These are phyloP conservation scores for Fusarium sp. DNA, from an alignment of 2,329 filamentous ascomycete species.

Conservation along the genomic window DNA sequence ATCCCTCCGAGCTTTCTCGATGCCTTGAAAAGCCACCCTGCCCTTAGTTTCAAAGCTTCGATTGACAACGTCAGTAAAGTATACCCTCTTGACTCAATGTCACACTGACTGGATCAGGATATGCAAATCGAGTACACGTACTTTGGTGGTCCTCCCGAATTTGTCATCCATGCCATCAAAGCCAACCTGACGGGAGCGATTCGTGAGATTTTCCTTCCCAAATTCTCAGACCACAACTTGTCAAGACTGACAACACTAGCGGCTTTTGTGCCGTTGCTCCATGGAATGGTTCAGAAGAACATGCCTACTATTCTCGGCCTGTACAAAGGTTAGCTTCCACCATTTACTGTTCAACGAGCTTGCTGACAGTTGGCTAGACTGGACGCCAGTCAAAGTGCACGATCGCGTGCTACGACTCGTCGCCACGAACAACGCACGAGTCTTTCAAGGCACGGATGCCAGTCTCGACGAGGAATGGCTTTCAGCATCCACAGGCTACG, in stretches of 20 bases:
- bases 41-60: slow-evolving; percentile 15
- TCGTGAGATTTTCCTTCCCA: background rate
- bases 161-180: slow-evolving; percentile 18
- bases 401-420: slow-evolving; percentile 10
- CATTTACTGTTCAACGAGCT: fast-evolving
- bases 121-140: slow-evolving; percentile 29
- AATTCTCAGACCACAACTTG: fast-evolving
- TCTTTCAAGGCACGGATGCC: slow-evolving; percentile 15
- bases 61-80: slow-evolving; percentile 7
- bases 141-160: slow-evolving; percentile 17
- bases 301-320: slow-evolving; percentile 1
- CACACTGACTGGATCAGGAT: background rate
- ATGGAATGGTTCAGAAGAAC: slow-evolving; percentile 9
- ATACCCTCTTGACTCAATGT: fast-evolving
- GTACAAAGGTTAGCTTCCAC: background rate
- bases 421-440: slow-evolving; percentile 18
- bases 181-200: slow-evolving; percentile 9
- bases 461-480: slow-evolving; percentile 23
- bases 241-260: background rate
- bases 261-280: background rate
- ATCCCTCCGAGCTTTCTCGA: slow-evolving; percentile 8
- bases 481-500: slow-evolving; percentile 5
- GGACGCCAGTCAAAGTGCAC: slow-evolving; percentile 16
- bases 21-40: slow-evolving; percentile 12
- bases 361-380: background rate